Percentiles rank a stretch among this genome's conserved stretches.
Evolutionary conservation across 1,284 basidiomycete genomes (phyloP).

Genomic region (Gomphus sp.): DNA sequence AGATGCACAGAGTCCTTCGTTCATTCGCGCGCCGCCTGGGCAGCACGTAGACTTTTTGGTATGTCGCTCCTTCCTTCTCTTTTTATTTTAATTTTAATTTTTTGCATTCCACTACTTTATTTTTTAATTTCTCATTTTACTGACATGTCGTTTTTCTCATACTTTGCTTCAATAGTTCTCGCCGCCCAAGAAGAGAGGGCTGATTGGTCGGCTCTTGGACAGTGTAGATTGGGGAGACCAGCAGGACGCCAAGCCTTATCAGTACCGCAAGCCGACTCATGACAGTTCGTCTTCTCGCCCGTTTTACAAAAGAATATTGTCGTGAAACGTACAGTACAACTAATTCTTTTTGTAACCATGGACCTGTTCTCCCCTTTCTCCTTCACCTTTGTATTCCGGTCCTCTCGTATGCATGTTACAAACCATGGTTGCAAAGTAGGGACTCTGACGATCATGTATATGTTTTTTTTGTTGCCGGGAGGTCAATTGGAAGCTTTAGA

Average conservation of each 20-base stretch:
- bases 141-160: neutral
- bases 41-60: constrained; percentile 8
- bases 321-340: neutral
- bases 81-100: too few species aligned
- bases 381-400: neutral
- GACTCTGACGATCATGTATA: neutral
- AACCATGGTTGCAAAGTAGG: neutral
- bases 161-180: neutral
- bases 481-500: neutral
- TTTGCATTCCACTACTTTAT: neutral
- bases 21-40: constrained; percentile 3
- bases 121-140: too few species aligned
- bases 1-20: constrained; percentile 7
- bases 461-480: neutral
- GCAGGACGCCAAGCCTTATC: neutral
- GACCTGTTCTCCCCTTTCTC: too few species aligned
- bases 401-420: neutral
- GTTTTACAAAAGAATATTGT: constrained; percentile 8
- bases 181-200: constrained; percentile 4
- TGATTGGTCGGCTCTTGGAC: constrained; percentile 3
- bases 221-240: constrained; percentile 9
- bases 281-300: neutral
- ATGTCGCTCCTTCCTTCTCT: neutral
- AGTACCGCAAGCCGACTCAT: neutral
- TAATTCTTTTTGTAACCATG: too few species aligned